Base-by-base conservation (phyloP, 2,329 filamentous ascomycete genomes). In the Aspergillus fijiensis region DNA sequence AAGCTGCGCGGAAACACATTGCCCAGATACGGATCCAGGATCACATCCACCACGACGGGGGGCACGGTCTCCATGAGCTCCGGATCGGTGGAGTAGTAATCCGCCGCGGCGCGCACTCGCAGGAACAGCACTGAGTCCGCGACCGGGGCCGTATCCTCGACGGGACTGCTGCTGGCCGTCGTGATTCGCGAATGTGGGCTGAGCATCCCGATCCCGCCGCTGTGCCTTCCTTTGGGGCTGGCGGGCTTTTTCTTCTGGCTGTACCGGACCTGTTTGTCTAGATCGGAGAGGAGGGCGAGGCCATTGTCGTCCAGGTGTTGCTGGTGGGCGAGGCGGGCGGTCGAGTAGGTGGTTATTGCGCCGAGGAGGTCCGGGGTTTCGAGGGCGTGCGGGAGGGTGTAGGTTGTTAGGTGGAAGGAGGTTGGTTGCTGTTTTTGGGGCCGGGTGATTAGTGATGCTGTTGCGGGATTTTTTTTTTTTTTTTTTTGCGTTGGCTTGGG, bases 1-100 rank as follows among this genome's bases (percentile, higher is more conserved):
- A 98, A 80, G 4, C 92, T 96, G 55, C 81, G 82, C 12, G 95
- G 95, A 55, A 98, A 82, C 16, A 92, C 71, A 78, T 96, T 95
- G 70, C 88, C 77, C 47, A 96, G 62, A 71, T 89, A 98, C 0
- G 92, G 92, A 74, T 98, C 95, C 25, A 99, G 85, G 69, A 97
- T 87, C 59, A 89, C 77, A 69, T 99, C 94, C 55, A 89, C 89
- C 56, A 87, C 80, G 4, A 98, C 92, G 0, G 87, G 85, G 2
- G 88, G 88, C 14, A 91, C 89, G 62, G 82, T 70, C 52, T 80
- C 76, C 94, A 98, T 98, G 69, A 96, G 83, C 1, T 83, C 83
- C 62, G 80, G 76, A 72, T 96, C 84, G 60, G 86, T 82, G 11
- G 90, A 89, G 76, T 90, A 96, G 79, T 94, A 99, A 69, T 96